Evolutionary conservation across 306 rosid genomes (phyloP), one percentile per base, ranked within the genome.

Genomic region (Neltuma alba): DNA sequence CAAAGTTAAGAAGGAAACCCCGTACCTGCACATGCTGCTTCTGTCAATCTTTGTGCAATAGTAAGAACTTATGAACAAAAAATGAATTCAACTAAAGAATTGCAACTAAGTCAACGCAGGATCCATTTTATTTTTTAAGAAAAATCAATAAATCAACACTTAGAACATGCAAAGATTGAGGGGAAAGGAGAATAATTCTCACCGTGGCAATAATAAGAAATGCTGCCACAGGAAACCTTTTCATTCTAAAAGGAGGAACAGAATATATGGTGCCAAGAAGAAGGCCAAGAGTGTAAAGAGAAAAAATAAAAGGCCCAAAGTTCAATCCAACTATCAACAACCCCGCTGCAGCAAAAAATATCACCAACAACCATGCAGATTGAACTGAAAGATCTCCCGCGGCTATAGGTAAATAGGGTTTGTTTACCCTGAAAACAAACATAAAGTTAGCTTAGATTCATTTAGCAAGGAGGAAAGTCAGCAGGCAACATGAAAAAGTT

Each of bases 351-450:
- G 93, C 99, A 85, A 94, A 92, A 85, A 92, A 91, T 83, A 84
- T 79, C 84, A 94, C 99, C 89, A 94, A 85, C 55, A 89, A 40
- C 99, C 99, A 92, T 33, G 99, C 99, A 76, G 95, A 89, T 85
- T 91, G 88, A 79, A 94, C 97, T 21, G 99, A 92, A 84, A 94
- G 97, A 85, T 94, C 97, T 80, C 99, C 99, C 2, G 99, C 99
- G 6, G 99, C 99, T 70, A 94, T 92, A 36, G 99, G 99, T 82
- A 94, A 87, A 85, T 94, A 94, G 20, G 97, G 97, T 76, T 94
- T 94, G 95, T 94, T 94, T 75, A 94, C 97, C 90, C 99, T 94
- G 97, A 82, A 89, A 83, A 83, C 23, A 62, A 80, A 82, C 50
- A 54, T 60, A 37, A 83, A 68, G 79, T 34, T 73, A 41, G 45